Conservation (phyloP, 352 stramenopile species). For the Pythium biforme region DNA sequence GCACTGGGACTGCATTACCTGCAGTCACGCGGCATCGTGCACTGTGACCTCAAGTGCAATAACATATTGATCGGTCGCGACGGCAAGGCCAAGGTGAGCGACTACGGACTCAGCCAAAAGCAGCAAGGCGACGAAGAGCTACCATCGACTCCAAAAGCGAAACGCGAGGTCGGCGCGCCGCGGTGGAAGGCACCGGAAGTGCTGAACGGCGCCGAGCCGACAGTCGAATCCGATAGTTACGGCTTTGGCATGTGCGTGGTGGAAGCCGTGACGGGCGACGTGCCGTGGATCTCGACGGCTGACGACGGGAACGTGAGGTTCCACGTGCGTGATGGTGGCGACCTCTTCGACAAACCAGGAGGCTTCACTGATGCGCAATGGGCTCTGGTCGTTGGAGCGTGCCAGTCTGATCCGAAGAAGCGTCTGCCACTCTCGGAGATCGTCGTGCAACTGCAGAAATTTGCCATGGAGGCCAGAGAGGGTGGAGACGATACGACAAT, state of each 20-base stretch:
- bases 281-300: background rate
- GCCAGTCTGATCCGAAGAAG: background rate
- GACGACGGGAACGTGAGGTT: background rate
- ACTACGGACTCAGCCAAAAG: conserved; percentile 21
- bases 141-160: too few species aligned
- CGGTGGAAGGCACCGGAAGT: conserved; percentile 32
- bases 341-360: background rate
- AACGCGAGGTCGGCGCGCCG: conserved; percentile 4
- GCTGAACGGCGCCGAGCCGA: conserved; percentile 14
- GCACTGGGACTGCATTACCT: conserved; percentile 67
- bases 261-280: conserved; percentile 25
- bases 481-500: background rate
- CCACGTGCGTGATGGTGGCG: background rate
- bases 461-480: conserved; percentile 1
- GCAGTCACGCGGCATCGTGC: conserved; percentile 46
- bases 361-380: conserved; percentile 3
- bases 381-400: background rate
- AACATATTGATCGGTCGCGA: conserved; percentile 33
- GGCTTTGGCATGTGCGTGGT: conserved; percentile 35
- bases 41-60: conserved; percentile 25
- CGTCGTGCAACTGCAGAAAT: background rate
- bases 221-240: conserved; percentile 29
- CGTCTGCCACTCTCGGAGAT: background rate
- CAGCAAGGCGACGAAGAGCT: too few species aligned
- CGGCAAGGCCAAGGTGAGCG: conserved; percentile 22